Evolutionary conservation across 2,329 filamentous ascomycete genomes (phyloP), one percentile per base, ranked within the genome.

Genomic region (Apiospora kogelbergensis): DNA sequence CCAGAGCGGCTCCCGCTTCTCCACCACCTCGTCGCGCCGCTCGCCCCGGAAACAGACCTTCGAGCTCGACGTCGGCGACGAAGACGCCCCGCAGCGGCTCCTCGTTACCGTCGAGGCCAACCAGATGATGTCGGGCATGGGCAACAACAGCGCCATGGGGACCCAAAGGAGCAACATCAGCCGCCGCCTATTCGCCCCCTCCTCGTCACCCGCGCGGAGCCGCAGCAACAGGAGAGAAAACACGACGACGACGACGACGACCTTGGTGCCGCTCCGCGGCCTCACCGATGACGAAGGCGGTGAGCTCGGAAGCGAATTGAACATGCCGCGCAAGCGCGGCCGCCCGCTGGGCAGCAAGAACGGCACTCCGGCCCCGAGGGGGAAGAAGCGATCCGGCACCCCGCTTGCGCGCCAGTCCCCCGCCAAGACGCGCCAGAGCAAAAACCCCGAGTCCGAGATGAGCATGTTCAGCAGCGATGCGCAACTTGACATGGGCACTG

Each of bases 31-130:
- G 9, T 20, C 33, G 66, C 46, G 66, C n/a, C 75, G 75, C 20
- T 88, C 87, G 53, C 86, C 87, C 46, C 80, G 85, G 65, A 89
- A 87, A 78, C 86, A 84, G 74, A 87, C 81, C 60, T 88, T 88
- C 71, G 84, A 88, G 76, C 82, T 89, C 42, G 85, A 88, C 71
- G 85, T 87, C 33, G 86, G 86, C 63, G 80, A 85, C 72, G 80
- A 81, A 45, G 76, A 76, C 63, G 82, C 85, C 63, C 85, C 86
- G 2, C 85, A 88, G 75, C 83, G 81, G 69, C 80, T 89, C 57
- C 80, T 82, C 60, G 86, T 88, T 67, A 89, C 87, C 11, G 85
- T 88, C 67, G 86, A 89, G 76, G 84, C 86, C 2, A 83, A 84
- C 1, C 74, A 68, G 41, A 73, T 79, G 53, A 65, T 42, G 63